phyloP scores from a whole-genome alignment of 1,284 basidiomycete genomes.

The Termitomyces sp. region DNA sequence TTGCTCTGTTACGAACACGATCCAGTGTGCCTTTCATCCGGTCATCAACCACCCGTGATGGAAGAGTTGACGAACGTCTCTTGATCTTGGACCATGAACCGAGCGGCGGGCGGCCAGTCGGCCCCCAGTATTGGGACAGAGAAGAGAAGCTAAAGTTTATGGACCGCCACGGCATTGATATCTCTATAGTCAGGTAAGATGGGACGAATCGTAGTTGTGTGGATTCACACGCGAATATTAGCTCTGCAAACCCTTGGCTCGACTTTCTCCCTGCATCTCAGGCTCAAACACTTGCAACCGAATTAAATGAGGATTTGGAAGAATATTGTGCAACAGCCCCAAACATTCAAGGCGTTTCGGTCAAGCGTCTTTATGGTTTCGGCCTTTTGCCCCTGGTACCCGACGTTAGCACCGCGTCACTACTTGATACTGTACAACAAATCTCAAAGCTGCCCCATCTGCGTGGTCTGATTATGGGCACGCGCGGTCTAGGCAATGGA shows the following conservation, averaged over 20 bases:
- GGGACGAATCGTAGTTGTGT: background rate
- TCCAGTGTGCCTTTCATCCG: constrained; percentile 64
- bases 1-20: constrained; percentile 57
- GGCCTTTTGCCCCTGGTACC: constrained; percentile 81
- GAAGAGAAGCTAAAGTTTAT: constrained; percentile 74
- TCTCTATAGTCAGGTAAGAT: constrained; percentile 59
- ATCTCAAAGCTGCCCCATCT: constrained; percentile 64
- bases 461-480: constrained; percentile 79
- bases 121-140: constrained; percentile 74
- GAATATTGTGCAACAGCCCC: constrained; percentile 68
- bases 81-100: constrained; percentile 76
- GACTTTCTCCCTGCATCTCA: constrained; percentile 73
- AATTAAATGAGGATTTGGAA: constrained; percentile 75
- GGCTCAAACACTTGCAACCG: constrained; percentile 58
- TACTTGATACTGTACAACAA: constrained; percentile 62
- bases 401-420: constrained; percentile 44
- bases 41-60: constrained; percentile 39
- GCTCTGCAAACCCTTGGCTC: constrained; percentile 85
- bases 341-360: constrained; percentile 26
- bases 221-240: constrained; percentile 14
- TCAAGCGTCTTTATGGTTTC: constrained; percentile 74
- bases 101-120: constrained; percentile 59
- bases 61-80: constrained; percentile 56
- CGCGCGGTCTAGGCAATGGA: constrained; percentile 71
- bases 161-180: constrained; percentile 69